Evolutionary conservation across 2,329 filamentous ascomycete genomes (phyloP).

Genomic region (Nigrospora osmanthi): DNA sequence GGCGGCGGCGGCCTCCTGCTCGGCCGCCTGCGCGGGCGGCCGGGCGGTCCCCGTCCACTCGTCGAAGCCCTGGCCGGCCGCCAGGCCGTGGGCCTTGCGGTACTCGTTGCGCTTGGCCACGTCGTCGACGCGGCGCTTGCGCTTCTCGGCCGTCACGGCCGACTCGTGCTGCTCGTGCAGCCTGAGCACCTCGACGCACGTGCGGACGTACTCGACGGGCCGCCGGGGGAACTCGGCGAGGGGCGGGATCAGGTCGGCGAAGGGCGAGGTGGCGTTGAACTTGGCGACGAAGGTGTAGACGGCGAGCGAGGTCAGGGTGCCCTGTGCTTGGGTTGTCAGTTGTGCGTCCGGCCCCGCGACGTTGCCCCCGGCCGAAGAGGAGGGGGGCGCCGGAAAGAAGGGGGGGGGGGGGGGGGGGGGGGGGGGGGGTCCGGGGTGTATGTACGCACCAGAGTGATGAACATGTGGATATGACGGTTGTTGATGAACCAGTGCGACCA

Average conservation of each 20-base stretch:
- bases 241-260: conserved; percentile 68
- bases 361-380: not conserved
- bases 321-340: conserved; percentile 25
- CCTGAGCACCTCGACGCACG: conserved; percentile 64
- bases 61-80: conserved; percentile 27
- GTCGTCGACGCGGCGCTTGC: conserved; percentile 71
- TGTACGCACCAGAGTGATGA: conserved; percentile 68
- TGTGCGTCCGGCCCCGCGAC: not conserved
- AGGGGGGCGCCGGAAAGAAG: too few species aligned
- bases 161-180: conserved; percentile 70
- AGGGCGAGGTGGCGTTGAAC: conserved; percentile 73
- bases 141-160: conserved; percentile 60
- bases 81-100: conserved; percentile 76
- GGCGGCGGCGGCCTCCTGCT: conserved; percentile 6
- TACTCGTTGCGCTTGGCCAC: conserved; percentile 80
- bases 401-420: not conserved
- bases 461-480: conserved; percentile 67
- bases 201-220: conserved; percentile 59
- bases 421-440: not conserved
- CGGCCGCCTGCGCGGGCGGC: conserved; percentile 7
- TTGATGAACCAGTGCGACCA: conserved; percentile 82
- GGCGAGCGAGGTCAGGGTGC: conserved; percentile 63
- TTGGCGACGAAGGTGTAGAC: conserved; percentile 68
- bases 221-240: conserved; percentile 60
- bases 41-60: conserved; percentile 2